Conservation (phyloP, 192 early-diverging fungal species). For the Cladochytrium replicatum region DNA sequence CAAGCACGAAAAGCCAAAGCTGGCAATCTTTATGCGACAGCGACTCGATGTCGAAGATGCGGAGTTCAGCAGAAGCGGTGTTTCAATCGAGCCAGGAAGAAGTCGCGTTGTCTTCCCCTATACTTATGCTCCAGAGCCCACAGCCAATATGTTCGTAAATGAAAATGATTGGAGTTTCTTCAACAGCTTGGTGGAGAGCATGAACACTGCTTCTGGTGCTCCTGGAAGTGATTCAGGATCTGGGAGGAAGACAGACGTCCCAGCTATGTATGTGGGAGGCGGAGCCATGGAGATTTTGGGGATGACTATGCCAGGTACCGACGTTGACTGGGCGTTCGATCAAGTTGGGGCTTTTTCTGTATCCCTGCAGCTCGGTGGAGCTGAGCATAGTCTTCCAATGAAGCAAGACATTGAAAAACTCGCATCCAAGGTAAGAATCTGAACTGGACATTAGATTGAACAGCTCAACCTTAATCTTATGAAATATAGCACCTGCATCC, state of each 20-base stretch:
- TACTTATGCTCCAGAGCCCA: slow-evolving; percentile 7
- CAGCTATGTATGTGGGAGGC: background rate
- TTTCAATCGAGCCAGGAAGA: too few species aligned
- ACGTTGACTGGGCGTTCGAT: slow-evolving; percentile 19
- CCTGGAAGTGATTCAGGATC: background rate
- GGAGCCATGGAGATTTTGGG: background rate
- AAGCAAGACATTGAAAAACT: background rate
- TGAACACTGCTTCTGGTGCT: slow-evolving; percentile 1
- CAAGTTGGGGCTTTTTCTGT: slow-evolving; percentile 9
- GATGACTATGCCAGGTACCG: slow-evolving; percentile 11
- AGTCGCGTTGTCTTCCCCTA: slow-evolving; percentile 12
- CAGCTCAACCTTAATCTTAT: background rate
- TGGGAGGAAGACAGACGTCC: background rate
- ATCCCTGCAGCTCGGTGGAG: background rate
- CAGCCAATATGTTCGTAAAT: background rate
- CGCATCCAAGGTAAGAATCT: background rate
- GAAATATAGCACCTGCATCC: slow-evolving; percentile 5
- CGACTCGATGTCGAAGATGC: background rate
- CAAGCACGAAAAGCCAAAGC: slow-evolving; percentile 3
- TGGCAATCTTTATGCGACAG: slow-evolving; percentile 8
- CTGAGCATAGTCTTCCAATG: background rate
- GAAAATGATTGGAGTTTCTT: slow-evolving; percentile 3
- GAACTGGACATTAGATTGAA: background rate
- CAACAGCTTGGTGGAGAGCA: background rate
- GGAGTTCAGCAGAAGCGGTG: too few species aligned